Conservation (phyloP, 257 asterid species). For the Nicotiana paniculata region DNA sequence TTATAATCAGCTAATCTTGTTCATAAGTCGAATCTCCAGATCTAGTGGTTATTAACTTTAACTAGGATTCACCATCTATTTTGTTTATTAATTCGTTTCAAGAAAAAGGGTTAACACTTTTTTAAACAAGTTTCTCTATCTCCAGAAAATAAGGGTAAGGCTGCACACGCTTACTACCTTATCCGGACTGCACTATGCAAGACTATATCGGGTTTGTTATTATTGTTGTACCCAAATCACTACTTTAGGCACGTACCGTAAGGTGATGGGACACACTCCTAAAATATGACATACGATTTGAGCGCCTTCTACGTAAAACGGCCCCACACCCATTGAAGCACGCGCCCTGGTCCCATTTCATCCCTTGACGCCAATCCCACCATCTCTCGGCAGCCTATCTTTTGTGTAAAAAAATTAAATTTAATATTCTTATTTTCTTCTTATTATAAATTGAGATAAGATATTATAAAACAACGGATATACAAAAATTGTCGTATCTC, state of each 20-base stretch:
- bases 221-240: no score
- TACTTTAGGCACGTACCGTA: not conserved
- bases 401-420: no score
- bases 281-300: not conserved
- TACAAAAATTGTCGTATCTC: not conserved
- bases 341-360: not conserved
- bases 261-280: not conserved
- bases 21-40: no score
- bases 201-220: no score
- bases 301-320: not conserved
- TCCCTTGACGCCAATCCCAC: not conserved
- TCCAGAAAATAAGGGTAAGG: no score
- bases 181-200: accelerated
- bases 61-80: no score
- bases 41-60: no score
- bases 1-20: no score
- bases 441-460: not conserved
- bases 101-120: no score
- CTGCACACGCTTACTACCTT: no score
- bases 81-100: no score
- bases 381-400: not conserved
- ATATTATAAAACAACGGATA: not conserved
- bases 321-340: not conserved
- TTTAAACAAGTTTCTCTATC: no score
- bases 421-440: not conserved